A percentile compares a stretch with the other conserved stretches of the same genome.
phyloP scores from a whole-genome alignment of 106 monocot genomes.

The Dendrobium huoshanense region DNA sequence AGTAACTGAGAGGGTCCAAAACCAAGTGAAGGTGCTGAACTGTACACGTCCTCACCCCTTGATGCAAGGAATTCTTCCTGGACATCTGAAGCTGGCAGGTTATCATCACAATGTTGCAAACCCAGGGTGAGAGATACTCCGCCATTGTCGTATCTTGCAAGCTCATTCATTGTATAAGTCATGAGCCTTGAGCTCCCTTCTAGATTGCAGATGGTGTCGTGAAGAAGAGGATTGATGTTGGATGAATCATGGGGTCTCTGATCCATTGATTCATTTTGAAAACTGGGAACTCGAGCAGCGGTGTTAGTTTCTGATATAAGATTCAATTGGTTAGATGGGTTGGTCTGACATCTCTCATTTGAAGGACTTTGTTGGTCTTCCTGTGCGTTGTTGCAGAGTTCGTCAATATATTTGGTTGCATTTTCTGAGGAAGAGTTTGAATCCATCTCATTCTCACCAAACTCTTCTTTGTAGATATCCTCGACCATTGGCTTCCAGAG shows the following conservation, averaged over 20 bases:
- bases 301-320: conserved; percentile 11
- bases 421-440: conserved; percentile 70
- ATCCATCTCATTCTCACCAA: conserved; percentile 47
- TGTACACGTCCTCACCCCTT: too few relatives aligned
- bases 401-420: conserved; percentile 3
- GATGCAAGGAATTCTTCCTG: conserved; percentile 25
- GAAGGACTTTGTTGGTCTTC: not conserved
- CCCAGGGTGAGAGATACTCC: conserved; percentile 75
- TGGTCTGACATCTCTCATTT: conserved; percentile 25
- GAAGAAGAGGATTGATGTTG: conserved; percentile 23
- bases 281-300: conserved; percentile 7
- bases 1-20: conserved; percentile 45
- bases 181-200: conserved; percentile 40
- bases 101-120: conserved; percentile 52
- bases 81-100: conserved; percentile 19
- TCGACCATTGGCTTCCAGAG: conserved; percentile 98
- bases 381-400: conserved; percentile 23
- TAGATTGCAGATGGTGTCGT: conserved; percentile 11
- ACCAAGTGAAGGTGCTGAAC: too few relatives aligned
- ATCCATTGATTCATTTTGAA: conserved; percentile 24
- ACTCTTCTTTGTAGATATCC: conserved; percentile 92
- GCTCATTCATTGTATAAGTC: conserved; percentile 45
- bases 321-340: conserved; percentile 1
- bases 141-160: conserved; percentile 30
- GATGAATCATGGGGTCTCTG: conserved; percentile 17